These are phyloP conservation scores for Gremmenia infestans DNA, from an alignment of 2,329 filamentous ascomycete genomes.

Conservation along the genomic window DNA sequence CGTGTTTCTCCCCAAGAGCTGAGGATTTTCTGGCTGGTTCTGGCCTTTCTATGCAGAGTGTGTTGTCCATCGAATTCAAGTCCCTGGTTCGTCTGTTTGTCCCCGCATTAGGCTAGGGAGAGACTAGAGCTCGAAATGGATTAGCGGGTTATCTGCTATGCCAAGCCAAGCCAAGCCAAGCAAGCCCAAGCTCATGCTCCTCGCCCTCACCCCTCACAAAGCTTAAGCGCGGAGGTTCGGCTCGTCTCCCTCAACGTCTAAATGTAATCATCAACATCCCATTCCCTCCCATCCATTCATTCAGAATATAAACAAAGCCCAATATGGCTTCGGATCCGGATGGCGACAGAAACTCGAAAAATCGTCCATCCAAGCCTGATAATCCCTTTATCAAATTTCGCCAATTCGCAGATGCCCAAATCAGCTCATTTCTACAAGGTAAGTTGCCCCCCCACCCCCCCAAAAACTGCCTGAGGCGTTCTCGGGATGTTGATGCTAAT, in stretches of 20 bases:
- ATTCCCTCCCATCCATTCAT: not conserved
- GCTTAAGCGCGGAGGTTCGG: not conserved
- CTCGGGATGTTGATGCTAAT: not conserved
- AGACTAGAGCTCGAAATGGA: not conserved
- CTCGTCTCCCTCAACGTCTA: not conserved
- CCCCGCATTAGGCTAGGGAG: not conserved
- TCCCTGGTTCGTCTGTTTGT: conserved; percentile 2
- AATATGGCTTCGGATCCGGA: conserved; percentile 22
- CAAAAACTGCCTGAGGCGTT: not conserved
- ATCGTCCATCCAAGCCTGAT: conserved; percentile 15
- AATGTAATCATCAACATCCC: not conserved
- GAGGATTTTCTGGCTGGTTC: conserved; percentile 4
- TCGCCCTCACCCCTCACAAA: not conserved
- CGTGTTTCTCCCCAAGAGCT: conserved; percentile 9
- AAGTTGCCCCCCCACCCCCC: not conserved
- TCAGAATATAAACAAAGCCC: not conserved
- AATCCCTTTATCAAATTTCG: conserved; percentile 31
- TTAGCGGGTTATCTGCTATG: not conserved
- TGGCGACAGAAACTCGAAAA: conserved; percentile 13
- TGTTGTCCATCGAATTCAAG: conserved; percentile 3
- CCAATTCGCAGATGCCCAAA: conserved; percentile 27
- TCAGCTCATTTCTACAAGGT: conserved; percentile 28
- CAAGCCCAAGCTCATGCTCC: not conserved
- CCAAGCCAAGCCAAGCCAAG: no score
- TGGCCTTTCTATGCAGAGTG: conserved; percentile 5